A percentile compares a stretch with the other conserved stretches of the same genome.
These are phyloP conservation scores for Chaetomiaceae sp. DNA, from an alignment of 2,329 filamentous ascomycete species.

Conservation along the genomic window DNA sequence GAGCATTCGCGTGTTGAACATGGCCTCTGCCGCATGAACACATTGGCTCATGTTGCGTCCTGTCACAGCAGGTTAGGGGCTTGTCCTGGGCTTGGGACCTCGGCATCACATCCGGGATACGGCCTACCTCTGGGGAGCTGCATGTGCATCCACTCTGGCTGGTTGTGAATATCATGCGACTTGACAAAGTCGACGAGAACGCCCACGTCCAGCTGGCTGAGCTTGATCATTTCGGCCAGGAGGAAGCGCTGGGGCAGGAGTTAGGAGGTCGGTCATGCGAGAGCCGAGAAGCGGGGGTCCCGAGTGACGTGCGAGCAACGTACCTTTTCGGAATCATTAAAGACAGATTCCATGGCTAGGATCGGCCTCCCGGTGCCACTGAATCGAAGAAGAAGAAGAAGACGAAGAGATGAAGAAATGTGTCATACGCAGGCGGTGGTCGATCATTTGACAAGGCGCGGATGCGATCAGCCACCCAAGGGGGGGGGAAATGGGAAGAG, in stretches of 20 bases:
- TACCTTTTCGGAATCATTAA: slow-evolving; percentile 52
- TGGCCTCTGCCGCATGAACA: slow-evolving; percentile 29
- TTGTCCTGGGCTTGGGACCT: not conserved
- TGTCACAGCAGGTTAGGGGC: slow-evolving; percentile 23
- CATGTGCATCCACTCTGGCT: slow-evolving; percentile 35
- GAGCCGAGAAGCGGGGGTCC: slow-evolving; percentile 6
- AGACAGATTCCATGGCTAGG: slow-evolving; percentile 41
- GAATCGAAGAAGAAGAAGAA: slow-evolving; percentile 13
- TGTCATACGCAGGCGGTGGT: slow-evolving; percentile 19
- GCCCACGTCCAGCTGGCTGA: slow-evolving; percentile 46
- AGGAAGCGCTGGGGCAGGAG: slow-evolving; percentile 48
- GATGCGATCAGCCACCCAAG: slow-evolving; percentile 19
- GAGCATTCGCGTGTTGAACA: slow-evolving; percentile 30
- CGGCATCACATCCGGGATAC: not conserved
- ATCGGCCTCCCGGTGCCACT: slow-evolving; percentile 16
- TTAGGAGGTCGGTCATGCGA: slow-evolving; percentile 10
- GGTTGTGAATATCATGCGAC: slow-evolving; percentile 26
- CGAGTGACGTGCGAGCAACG: slow-evolving; percentile 19
- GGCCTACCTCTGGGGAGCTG: slow-evolving; percentile 33
- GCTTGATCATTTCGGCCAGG: slow-evolving; percentile 55
- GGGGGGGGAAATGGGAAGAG: slow-evolving; percentile 8
- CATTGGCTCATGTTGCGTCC: slow-evolving; percentile 36
- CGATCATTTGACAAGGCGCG: slow-evolving; percentile 26
- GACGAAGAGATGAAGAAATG: slow-evolving; percentile 20
- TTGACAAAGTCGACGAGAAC: slow-evolving; percentile 46